Evolutionary conservation across 2,329 filamentous ascomycete species (phyloP), one percentile per base, ranked within the genome.

Genomic region (Stromatinia cepivora): DNA sequence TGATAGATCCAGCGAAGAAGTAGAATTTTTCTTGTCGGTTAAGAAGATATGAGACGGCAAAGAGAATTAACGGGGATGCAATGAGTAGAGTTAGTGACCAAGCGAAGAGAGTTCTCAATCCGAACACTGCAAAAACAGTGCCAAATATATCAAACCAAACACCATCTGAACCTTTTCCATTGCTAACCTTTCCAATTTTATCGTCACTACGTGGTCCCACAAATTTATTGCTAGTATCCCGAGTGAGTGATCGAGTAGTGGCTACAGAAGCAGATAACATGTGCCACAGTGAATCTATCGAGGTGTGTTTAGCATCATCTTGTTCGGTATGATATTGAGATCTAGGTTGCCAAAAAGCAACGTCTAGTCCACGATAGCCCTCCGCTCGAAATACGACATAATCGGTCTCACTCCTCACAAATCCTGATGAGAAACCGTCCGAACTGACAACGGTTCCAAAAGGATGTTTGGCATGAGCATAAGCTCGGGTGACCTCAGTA

Each of bases 111-210:
- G 92, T 93, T 72, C 91, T 87, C 52, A 97, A 84, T 59, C 86
- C 85, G 77, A 97, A 92, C 2, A 97, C 84, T 22, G 90, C 92
- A 79, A 97, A 93, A 1, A 84, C 84, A 68, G 84, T 86, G 56
- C 94, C 95, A 73, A 97, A 94, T 10, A 98, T 81, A 77, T 98
- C 95, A 77, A 98, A 98, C 93, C 94, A 99, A 20, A 98, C 93
- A 42, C 89, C 92, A 70, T 87, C 83, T 22, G 85, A 88, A 7
- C 88, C 88, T 48, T 81, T 83, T 13, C 92, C 91, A 71, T 89
- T 91, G 72, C 87, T 84, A 2, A 90, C 86, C 75, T 89, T 88
- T 67, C 85, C 86, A 64, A 83, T 82, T 69, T 85, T 83, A 9
- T 84, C 81, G 66, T 88, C 86, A 13, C 82, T 80, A 52, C 85